Conservation (phyloP, 176 grass and related monocot species). For the Carex cristatella region DNA sequence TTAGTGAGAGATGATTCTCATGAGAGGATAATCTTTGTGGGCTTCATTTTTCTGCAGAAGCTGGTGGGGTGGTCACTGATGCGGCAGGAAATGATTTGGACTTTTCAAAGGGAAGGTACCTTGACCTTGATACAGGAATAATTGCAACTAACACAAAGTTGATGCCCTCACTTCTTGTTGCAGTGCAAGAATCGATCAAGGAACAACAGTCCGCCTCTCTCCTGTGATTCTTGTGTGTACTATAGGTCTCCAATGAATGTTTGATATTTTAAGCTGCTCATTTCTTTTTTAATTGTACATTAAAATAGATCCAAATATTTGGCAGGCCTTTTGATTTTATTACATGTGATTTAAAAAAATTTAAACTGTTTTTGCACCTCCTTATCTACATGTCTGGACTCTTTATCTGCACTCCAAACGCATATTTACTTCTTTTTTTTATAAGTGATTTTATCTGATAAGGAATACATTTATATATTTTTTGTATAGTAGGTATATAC, state of each 20-base stretch:
- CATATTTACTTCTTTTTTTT: no score
- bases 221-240: slow-evolving; percentile 31
- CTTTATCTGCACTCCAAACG: neutral
- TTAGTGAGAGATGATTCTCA: neutral
- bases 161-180: slow-evolving; percentile 64
- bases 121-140: slow-evolving; percentile 87
- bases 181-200: slow-evolving; percentile 58
- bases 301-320: neutral
- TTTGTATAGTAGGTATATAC: no score
- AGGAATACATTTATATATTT: no score
- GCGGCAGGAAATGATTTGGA: slow-evolving; percentile 78
- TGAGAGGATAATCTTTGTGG: neutral
- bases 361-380: neutral
- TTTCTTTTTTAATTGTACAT: neutral
- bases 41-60: slow-evolving; percentile 46
- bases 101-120: slow-evolving; percentile 83
- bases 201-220: slow-evolving; percentile 53
- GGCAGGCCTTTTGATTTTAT: neutral
- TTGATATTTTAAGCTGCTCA: neutral
- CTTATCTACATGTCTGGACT: neutral
- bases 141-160: slow-evolving; percentile 70
- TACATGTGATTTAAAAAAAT: neutral
- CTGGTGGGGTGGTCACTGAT: slow-evolving; percentile 87
- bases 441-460: no score
- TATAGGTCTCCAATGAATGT: neutral